A percentile compares a stretch with the other conserved stretches of the same genome.
Conservation (phyloP, 768 basidiomycete genomes). For the Cystoderma amianthinum region DNA sequence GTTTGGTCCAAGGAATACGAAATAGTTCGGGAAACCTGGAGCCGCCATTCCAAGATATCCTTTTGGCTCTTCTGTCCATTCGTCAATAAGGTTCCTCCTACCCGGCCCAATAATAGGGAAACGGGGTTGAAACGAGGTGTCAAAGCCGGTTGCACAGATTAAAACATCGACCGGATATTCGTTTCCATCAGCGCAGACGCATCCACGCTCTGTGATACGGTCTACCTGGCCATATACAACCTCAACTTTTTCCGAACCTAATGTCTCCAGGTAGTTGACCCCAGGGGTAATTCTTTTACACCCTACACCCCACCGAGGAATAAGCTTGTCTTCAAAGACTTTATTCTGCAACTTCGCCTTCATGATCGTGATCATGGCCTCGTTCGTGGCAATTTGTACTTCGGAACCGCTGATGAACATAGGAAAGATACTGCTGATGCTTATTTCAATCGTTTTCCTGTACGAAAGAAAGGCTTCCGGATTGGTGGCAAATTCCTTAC, state of each 20-base stretch:
- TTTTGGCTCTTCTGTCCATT: conserved; percentile 22
- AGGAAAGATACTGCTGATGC: conserved; percentile 25
- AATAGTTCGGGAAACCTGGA: conserved; percentile 26
- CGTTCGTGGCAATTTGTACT: conserved; percentile 20
- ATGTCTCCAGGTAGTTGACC: conserved; percentile 23
- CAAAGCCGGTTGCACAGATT: conserved; percentile 31
- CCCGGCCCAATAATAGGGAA: conserved; percentile 22
- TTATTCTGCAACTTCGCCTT: conserved; percentile 28
- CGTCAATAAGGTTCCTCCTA: conserved; percentile 19
- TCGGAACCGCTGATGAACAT: conserved; percentile 23
- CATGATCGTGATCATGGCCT: conserved; percentile 27
- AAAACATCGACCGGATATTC: conserved; percentile 25
- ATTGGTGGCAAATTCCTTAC: conserved; percentile 25
- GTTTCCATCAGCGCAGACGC: conserved; percentile 17
- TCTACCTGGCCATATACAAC: conserved; percentile 20
- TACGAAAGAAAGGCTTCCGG: conserved; percentile 32
- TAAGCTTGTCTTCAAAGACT: conserved; percentile 32
- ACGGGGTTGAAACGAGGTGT: conserved; percentile 23
- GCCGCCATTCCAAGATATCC: conserved; percentile 22
- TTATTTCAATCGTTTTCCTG: conserved; percentile 30
- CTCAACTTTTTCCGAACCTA: conserved; percentile 22
- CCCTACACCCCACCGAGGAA: conserved; percentile 25
- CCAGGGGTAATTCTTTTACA: conserved; percentile 28
- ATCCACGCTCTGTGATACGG: conserved; percentile 20
- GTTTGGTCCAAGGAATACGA: conserved; percentile 23